Evolutionary conservation across 352 stramenopile genomes (phyloP).

Genomic region (Thalassiosira hispida): DNA sequence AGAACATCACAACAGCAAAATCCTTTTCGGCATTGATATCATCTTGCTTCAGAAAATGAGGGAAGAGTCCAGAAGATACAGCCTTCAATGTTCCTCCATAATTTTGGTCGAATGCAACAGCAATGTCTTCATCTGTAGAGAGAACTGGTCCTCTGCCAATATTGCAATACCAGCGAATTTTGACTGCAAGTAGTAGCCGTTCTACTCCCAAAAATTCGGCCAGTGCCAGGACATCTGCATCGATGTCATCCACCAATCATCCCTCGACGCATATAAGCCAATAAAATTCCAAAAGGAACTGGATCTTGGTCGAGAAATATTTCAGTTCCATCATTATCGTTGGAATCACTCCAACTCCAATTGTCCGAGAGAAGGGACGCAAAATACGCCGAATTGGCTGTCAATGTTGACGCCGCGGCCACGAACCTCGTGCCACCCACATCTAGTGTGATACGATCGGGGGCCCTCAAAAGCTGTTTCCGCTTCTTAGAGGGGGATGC

Average conservation of each 20-base stretch:
- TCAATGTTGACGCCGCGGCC: no score
- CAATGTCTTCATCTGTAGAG: constrained; percentile 12
- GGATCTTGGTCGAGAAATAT: constrained; percentile 37
- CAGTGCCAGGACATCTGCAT: constrained; percentile 10
- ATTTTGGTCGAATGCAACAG: constrained; percentile 13
- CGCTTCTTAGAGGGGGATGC: no score
- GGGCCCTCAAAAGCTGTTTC: no score
- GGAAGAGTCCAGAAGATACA: not conserved
- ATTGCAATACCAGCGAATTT: constrained; percentile 33
- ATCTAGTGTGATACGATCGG: no score
- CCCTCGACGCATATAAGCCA: constrained; percentile 31
- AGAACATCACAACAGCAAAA: constrained; percentile 6
- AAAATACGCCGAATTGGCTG: constrained; percentile 24
- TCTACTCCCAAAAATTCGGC: constrained; percentile 29
- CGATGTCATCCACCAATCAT: constrained; percentile 24
- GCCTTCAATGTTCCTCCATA: constrained; percentile 26
- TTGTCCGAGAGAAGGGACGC: constrained; percentile 21
- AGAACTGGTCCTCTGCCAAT: constrained; percentile 16
- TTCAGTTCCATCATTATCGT: not conserved
- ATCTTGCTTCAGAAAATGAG: constrained; percentile 2
- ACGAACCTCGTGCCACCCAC: no score
- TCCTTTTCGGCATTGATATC: constrained; percentile 2
- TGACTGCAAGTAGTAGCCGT: constrained; percentile 13
- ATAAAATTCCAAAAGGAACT: constrained; percentile 19
- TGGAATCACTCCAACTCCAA: not conserved